Percentiles rank a stretch among this genome's conserved stretches.
These are phyloP conservation scores for Geoglossum glabrum DNA, from an alignment of 495 filamentous ascomycete species.

Conservation along the genomic window DNA sequence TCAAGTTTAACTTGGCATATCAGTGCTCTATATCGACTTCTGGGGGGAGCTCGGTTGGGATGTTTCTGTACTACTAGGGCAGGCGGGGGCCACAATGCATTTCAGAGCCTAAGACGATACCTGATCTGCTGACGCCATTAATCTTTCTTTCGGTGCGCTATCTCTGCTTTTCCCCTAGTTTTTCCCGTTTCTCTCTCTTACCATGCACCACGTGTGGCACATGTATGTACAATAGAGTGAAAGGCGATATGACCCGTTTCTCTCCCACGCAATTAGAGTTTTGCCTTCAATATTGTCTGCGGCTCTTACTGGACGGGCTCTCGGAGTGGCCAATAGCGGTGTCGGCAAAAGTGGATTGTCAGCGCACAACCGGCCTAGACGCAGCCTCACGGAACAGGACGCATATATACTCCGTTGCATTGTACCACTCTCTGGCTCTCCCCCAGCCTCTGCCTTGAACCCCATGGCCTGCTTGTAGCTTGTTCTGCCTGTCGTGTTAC, in stretches of 20 bases:
- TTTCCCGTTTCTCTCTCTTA: not conserved
- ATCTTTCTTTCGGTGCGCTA: not conserved
- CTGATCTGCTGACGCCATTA: not conserved
- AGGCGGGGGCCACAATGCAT: not conserved
- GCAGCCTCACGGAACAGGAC: not conserved
- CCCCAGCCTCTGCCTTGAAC: not conserved
- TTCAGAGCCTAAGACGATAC: not conserved
- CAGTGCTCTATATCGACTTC: not conserved
- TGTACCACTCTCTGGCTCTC: too few relatives aligned
- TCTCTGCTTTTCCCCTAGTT: not conserved
- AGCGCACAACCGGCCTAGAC: not conserved
- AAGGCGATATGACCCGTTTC: not conserved
- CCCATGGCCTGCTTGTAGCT: not conserved
- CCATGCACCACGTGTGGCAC: not conserved
- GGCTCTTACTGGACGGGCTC: not conserved
- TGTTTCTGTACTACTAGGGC: not conserved
- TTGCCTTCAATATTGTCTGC: too few relatives aligned
- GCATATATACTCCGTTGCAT: not conserved
- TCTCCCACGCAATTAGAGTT: too few relatives aligned
- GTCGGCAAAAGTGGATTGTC: not conserved
- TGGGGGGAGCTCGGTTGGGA: not conserved
- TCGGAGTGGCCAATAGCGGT: not conserved
- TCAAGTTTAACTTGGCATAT: conserved; percentile 39
- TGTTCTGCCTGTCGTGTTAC: not conserved
- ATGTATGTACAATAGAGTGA: not conserved